Evolutionary conservation across 495 filamentous ascomycete genomes (phyloP).

Genomic region (Penicillium paxilli): DNA sequence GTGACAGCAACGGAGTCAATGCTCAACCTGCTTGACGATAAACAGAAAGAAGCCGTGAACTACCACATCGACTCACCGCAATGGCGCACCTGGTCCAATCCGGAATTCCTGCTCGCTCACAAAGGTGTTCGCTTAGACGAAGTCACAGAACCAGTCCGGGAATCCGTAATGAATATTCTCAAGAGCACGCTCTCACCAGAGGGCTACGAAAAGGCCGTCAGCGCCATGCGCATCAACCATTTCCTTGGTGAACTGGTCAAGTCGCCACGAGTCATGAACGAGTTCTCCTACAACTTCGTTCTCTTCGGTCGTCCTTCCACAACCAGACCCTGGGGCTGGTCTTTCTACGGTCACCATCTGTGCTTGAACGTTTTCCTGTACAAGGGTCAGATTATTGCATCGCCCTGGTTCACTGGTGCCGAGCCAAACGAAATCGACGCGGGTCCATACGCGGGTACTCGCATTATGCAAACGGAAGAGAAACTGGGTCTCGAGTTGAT

Average conservation of each 20-base stretch:
- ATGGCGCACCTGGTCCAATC: conserved; percentile 76
- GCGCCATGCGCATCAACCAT: conserved; percentile 73
- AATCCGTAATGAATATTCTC: conserved; percentile 54
- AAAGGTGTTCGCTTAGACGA: conserved; percentile 70
- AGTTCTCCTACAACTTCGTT: conserved; percentile 72
- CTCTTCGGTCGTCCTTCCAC: conserved; percentile 58
- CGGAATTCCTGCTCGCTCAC: conserved; percentile 63
- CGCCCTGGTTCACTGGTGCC: conserved; percentile 74
- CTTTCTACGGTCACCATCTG: conserved; percentile 76
- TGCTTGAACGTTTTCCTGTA: conserved; percentile 68
- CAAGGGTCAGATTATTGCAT: conserved; percentile 58
- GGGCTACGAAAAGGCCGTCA: conserved; percentile 69
- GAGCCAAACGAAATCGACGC: conserved; percentile 73
- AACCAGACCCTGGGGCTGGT: conserved; percentile 64
- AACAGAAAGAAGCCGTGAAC: conserved; percentile 45
- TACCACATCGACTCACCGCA: conserved; percentile 69
- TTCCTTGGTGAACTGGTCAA: conserved; percentile 71
- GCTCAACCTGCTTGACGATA: conserved; percentile 41
- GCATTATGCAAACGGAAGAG: conserved; percentile 67
- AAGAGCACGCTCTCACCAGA: conserved; percentile 59
- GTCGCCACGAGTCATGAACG: conserved; percentile 64
- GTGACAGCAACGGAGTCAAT: conserved; percentile 47
- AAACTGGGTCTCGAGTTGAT: conserved; percentile 62
- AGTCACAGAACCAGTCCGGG: conserved; percentile 37
- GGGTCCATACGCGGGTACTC: conserved; percentile 59